These are phyloP conservation scores for Domatiomyces catenatus DNA, from an alignment of 2,329 filamentous ascomycete genomes.

Conservation along the genomic window DNA sequence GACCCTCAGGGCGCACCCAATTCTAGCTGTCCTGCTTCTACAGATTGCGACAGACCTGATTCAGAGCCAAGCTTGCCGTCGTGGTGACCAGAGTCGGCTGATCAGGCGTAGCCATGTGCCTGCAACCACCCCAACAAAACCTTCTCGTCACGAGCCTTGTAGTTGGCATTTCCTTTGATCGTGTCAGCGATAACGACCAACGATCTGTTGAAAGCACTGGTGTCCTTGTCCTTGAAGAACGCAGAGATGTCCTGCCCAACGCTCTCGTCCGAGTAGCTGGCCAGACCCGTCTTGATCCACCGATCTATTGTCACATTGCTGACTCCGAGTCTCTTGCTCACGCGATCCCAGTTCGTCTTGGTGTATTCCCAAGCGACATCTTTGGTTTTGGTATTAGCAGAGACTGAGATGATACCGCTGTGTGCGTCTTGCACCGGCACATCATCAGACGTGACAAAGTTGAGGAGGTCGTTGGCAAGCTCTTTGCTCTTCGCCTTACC, in stretches of 20 bases:
- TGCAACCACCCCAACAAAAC: slow-evolving; percentile 66
- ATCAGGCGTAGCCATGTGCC: slow-evolving; percentile 42
- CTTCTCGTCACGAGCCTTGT: slow-evolving; percentile 60
- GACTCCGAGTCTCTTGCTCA: slow-evolving; percentile 54
- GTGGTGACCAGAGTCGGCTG: not conserved
- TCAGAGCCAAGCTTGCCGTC: not conserved
- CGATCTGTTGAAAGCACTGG: slow-evolving; percentile 60
- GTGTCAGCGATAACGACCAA: slow-evolving; percentile 74
- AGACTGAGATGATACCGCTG: slow-evolving; percentile 57
- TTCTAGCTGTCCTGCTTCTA: not conserved
- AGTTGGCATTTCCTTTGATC: slow-evolving; percentile 67
- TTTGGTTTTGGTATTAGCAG: slow-evolving; percentile 59
- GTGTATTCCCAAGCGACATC: slow-evolving; percentile 69
- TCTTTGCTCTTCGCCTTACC: slow-evolving; percentile 55
- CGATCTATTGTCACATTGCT: slow-evolving; percentile 85
- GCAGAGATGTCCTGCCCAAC: slow-evolving; percentile 59
- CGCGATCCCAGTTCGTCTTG: slow-evolving; percentile 60
- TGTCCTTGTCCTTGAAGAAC: slow-evolving; percentile 83
- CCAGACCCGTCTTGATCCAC: slow-evolving; percentile 64
- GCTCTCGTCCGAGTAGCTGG: slow-evolving; percentile 58
- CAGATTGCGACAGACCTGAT: not conserved
- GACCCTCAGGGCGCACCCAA: not conserved
- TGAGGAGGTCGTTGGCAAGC: slow-evolving; percentile 51
- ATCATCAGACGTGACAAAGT: slow-evolving; percentile 68
- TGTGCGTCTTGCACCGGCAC: slow-evolving; percentile 81